Conservation (phyloP, 306 rosid species). For the Lithocarpus polystachyus region DNA sequence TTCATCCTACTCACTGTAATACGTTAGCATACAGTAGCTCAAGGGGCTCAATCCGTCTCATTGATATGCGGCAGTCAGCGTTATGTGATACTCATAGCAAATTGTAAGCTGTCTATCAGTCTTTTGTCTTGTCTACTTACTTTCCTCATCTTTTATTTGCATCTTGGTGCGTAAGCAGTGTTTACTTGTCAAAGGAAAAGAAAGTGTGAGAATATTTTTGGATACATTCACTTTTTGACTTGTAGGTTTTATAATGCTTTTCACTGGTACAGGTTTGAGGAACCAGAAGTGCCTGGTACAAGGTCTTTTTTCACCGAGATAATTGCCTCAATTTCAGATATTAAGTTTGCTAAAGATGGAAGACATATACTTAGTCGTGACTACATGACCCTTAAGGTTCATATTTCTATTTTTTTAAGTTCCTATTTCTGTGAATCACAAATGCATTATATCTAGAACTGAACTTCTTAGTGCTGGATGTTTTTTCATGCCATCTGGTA, state of each 20-base stretch:
- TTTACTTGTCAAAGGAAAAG: neutral
- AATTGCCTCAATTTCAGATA: conserved; percentile 96
- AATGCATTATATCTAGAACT: neutral
- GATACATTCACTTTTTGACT: neutral
- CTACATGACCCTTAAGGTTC: conserved; percentile 97
- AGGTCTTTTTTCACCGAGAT: conserved; percentile 97
- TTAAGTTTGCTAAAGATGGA: conserved; percentile 88
- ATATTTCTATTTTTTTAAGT: neutral
- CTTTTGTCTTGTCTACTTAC: conserved; percentile 2
- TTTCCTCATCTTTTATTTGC: neutral
- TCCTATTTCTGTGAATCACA: neutral
- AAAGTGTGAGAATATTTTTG: neutral
- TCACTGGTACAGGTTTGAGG: conserved; percentile 77
- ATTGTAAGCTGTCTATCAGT: conserved; percentile 52
- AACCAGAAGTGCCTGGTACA: conserved; percentile 89
- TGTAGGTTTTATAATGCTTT: neutral
- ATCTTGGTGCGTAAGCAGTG: neutral
- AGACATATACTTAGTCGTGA: conserved; percentile 95
- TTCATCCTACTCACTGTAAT: conserved; percentile 95
- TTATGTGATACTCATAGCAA: conserved; percentile 92
- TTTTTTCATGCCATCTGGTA: neutral
- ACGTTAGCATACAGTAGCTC: conserved; percentile 97
- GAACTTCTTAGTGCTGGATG: neutral
- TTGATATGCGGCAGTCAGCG: conserved; percentile 97
- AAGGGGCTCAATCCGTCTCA: conserved; percentile 91